Conservation (phyloP, 2,329 filamentous ascomycete genomes). For the Colletotrichum lindemuthianum region DNA sequence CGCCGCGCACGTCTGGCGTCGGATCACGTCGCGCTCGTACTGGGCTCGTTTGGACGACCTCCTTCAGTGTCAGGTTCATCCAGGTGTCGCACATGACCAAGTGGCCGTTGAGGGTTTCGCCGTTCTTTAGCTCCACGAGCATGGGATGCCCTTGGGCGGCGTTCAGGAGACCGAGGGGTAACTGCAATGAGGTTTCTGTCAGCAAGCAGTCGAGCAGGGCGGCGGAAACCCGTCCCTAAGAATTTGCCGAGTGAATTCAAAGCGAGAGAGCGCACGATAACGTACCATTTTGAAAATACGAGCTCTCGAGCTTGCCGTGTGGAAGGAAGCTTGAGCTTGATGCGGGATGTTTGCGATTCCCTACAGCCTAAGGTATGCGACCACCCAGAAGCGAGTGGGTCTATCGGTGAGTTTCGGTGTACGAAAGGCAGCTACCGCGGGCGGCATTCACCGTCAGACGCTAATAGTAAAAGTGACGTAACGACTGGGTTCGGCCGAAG, state of each 20-base stretch:
- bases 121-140: slow-evolving; percentile 97
- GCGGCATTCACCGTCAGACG: not conserved
- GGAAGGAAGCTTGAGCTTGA: slow-evolving; percentile 26
- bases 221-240: not conserved
- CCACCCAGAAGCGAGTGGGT: slow-evolving; percentile 25
- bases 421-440: slow-evolving; percentile 2
- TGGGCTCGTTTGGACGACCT: slow-evolving; percentile 95
- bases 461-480: not conserved
- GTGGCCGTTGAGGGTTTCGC: slow-evolving; percentile 96
- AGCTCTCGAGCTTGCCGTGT: slow-evolving; percentile 32
- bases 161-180: slow-evolving; percentile 85
- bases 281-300: slow-evolving; percentile 30
- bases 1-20: not conserved
- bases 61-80: slow-evolving; percentile 98
- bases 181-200: slow-evolving; percentile 49
- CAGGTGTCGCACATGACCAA: slow-evolving; percentile 97
- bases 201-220: not conserved
- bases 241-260: not conserved
- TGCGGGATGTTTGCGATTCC: slow-evolving; percentile 22
- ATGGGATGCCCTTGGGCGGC: slow-evolving; percentile 98
- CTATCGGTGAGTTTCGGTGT: slow-evolving; percentile 27
- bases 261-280: not conserved
- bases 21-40: slow-evolving; percentile 51
- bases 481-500: not conserved
- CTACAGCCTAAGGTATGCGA: slow-evolving; percentile 14